Conservation (phyloP, 768 basidiomycete genomes). For the Myochromella boudieri region DNA sequence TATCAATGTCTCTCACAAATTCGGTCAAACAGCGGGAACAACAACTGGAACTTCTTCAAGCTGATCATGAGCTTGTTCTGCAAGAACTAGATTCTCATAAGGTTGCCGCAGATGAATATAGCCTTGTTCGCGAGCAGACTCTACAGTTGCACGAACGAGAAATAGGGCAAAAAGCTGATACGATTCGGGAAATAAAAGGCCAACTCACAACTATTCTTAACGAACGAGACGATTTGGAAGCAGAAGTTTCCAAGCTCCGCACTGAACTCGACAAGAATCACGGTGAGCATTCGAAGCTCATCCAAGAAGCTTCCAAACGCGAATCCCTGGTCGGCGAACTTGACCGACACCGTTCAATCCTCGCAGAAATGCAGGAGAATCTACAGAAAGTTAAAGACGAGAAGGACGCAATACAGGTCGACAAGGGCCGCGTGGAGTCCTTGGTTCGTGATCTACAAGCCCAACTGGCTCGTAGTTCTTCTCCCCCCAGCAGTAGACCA, state of each 20-base stretch:
- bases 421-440: conserved; percentile 67
- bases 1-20: conserved; percentile 44
- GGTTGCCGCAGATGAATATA: conserved; percentile 49
- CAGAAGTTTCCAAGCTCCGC: conserved; percentile 50
- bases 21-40: conserved; percentile 47
- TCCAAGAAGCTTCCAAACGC: conserved; percentile 72
- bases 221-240: conserved; percentile 44
- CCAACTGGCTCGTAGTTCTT: conserved; percentile 62
- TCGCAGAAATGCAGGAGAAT: conserved; percentile 77
- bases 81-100: conserved; percentile 66
- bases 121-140: conserved; percentile 41
- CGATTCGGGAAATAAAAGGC: conserved; percentile 48
- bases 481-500: conserved; percentile 53
- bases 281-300: conserved; percentile 58
- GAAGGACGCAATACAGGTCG: conserved; percentile 72
- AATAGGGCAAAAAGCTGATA: conserved; percentile 48
- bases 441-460: conserved; percentile 79
- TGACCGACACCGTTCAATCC: conserved; percentile 71
- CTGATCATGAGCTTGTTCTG: conserved; percentile 47
- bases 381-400: conserved; percentile 81
- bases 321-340: conserved; percentile 74
- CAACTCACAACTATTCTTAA: conserved; percentile 45
- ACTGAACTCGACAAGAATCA: conserved; percentile 60
- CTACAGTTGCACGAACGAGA: conserved; percentile 43
- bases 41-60: conserved; percentile 45